These are phyloP conservation scores for Annulohypoxylon maeteangense DNA, from an alignment of 495 filamentous ascomycete genomes.

Conservation along the genomic window DNA sequence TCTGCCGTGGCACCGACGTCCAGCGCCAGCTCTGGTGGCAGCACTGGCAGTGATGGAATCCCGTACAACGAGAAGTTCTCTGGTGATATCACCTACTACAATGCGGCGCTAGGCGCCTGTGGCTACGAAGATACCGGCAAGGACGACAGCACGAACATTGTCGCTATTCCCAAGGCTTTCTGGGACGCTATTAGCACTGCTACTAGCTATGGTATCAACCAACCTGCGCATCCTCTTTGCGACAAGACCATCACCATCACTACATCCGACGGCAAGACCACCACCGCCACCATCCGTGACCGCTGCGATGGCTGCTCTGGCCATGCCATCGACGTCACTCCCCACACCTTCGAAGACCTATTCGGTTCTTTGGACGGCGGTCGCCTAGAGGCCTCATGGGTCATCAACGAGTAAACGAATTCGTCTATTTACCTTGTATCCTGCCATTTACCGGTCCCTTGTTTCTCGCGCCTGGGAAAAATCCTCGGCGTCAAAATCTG, in stretches of 20 bases:
- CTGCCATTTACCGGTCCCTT: constrained; percentile 4
- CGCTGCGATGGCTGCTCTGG: constrained; percentile 75
- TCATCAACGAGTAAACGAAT: constrained; percentile 51
- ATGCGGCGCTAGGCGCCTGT: constrained; percentile 57
- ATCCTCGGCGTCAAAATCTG: constrained; percentile 17
- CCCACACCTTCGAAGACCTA: constrained; percentile 55
- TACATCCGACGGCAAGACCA: constrained; percentile 63
- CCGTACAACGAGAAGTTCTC: constrained; percentile 35
- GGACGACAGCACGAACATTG: constrained; percentile 55
- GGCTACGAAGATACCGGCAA: constrained; percentile 55
- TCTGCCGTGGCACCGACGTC: constrained; percentile 23
- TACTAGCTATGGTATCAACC: constrained; percentile 56
- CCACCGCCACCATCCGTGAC: constrained; percentile 70
- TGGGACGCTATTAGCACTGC: constrained; percentile 55
- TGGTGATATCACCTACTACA: constrained; percentile 61
- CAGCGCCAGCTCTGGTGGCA: constrained; percentile 31
- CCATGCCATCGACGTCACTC: constrained; percentile 60
- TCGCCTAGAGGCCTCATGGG: constrained; percentile 52
- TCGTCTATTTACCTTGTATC: neutral
- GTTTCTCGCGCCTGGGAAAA: neutral
- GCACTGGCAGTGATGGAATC: constrained; percentile 34
- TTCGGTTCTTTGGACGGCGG: constrained; percentile 53
- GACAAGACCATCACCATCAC: constrained; percentile 72
- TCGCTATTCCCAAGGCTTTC: constrained; percentile 58
- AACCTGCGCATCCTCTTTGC: constrained; percentile 70